Evolutionary conservation across 371 early-diverging fungal genomes (phyloP).

Genomic region (Mortierella sp.): DNA sequence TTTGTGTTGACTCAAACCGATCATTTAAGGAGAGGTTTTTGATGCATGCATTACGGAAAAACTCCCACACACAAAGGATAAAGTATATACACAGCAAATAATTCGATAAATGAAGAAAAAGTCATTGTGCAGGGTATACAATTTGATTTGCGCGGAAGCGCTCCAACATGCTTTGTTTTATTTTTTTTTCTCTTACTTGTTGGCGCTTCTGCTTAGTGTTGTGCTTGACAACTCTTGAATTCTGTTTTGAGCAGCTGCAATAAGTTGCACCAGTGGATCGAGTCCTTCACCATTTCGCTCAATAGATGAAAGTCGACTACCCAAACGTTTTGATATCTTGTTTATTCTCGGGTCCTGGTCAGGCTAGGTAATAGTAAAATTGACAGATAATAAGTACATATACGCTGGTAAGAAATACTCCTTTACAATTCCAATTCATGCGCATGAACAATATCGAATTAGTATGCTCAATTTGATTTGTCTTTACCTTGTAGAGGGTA

Average conservation of each 20-base stretch:
- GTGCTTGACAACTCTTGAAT: constrained; percentile 15
- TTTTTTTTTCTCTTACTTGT: background rate
- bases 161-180: background rate
- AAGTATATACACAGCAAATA: no score
- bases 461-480: background rate
- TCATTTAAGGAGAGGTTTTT: no score
- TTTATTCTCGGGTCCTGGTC: constrained; percentile 49
- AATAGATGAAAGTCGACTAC: constrained; percentile 30
- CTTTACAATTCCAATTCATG: background rate
- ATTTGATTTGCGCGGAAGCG: no score
- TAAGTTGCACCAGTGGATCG: constrained; percentile 39
- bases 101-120: no score
- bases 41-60: no score
- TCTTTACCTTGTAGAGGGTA: constrained; percentile 34
- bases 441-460: background rate
- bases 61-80: no score
- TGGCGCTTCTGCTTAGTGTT: constrained; percentile 2
- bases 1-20: no score
- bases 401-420: no score
- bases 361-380: constrained; percentile 19
- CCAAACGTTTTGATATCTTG: constrained; percentile 46
- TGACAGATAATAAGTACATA: no score
- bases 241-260: constrained; percentile 31
- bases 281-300: constrained; percentile 38
- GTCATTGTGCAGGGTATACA: no score